These are phyloP conservation scores for Kodamaea neixiangensis DNA, from an alignment of 805 yeast species.

Conservation along the genomic window DNA sequence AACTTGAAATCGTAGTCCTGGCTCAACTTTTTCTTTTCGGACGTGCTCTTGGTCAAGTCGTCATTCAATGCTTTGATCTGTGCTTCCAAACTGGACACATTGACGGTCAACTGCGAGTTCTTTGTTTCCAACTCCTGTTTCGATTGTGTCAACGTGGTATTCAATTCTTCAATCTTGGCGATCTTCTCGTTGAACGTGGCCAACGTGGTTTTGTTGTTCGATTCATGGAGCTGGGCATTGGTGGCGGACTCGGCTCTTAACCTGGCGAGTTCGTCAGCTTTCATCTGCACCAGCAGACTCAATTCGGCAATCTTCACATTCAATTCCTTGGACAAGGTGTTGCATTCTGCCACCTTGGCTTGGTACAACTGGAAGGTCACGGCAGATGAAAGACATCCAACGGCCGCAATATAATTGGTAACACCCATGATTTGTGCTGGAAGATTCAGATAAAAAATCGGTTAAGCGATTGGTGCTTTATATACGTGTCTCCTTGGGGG, in stretches of 20 bases:
- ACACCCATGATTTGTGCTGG: conserved; percentile 13
- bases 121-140: conserved; percentile 9
- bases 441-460: not conserved
- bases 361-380: conserved; percentile 22
- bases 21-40: conserved; percentile 11
- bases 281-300: conserved; percentile 10
- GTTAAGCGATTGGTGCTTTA: not conserved
- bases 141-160: conserved; percentile 4
- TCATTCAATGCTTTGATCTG: not conserved
- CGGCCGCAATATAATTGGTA: conserved; percentile 19
- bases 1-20: conserved; percentile 25
- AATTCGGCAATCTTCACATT: conserved; percentile 13
- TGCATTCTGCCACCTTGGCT: conserved; percentile 18
- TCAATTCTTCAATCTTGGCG: conserved; percentile 7
- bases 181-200: conserved; percentile 6
- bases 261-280: conserved; percentile 11
- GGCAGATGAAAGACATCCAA: conserved; percentile 23
- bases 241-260: conserved; percentile 3
- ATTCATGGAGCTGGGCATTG: conserved; percentile 7
- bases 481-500: not conserved
- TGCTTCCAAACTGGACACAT: not conserved
- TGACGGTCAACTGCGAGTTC: not conserved
- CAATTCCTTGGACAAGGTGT: conserved; percentile 12
- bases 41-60: conserved; percentile 9
- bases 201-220: conserved; percentile 12